Evolutionary conservation across 2,329 filamentous ascomycete species (phyloP), one percentile per base, ranked within the genome.

Genomic region (Cercospora zeae-maydis): DNA sequence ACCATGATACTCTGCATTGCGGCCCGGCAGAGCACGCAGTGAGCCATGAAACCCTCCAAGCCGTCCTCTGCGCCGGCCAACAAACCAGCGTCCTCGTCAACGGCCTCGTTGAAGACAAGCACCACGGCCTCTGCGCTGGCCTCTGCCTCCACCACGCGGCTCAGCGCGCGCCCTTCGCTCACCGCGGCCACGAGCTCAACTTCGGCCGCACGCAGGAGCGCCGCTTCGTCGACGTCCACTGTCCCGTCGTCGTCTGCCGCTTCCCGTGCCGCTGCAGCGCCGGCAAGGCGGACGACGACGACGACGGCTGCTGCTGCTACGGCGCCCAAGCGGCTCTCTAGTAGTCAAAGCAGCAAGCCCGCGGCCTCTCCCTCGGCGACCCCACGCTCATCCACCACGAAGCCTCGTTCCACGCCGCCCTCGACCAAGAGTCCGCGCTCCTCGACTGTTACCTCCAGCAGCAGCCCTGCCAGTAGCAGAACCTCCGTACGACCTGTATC

Each of bases 401-500:
- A 69, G 37, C 62, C 49, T 24, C 47, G 47, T 19, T 39, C 58
- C 58, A 54, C 16, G 52, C 49, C 49, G 10, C 49, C 33, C 49
- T 19, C 58, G 7, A 31, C 58, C 16, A 39, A 37, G 19, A 61
- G 59, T 42, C 60, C 65, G 10, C 62, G 62, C 51, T 47, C 55
- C 49, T 45, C 58, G 11, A 39, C 49, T 4, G 36, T 49, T 21
- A 45, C 64, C 21, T 34, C 64, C 9, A 52, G 52, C 36, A 65
- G 59, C 54, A 64, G 61, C 33, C 57, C 54, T 37, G 34, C 37
- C 16, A 49, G 34, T 27, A 49, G 56, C 10, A 59, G 55, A 10
- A 31, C 30, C 13, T 49, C 59, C 34, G 57, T 49, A 4, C 54
- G 69, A 21, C 67, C 70, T 16, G 24, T 66, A 10, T 71, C 67